Base-by-base conservation (phyloP, 805 yeast species). In the Candida ortonii region DNA sequence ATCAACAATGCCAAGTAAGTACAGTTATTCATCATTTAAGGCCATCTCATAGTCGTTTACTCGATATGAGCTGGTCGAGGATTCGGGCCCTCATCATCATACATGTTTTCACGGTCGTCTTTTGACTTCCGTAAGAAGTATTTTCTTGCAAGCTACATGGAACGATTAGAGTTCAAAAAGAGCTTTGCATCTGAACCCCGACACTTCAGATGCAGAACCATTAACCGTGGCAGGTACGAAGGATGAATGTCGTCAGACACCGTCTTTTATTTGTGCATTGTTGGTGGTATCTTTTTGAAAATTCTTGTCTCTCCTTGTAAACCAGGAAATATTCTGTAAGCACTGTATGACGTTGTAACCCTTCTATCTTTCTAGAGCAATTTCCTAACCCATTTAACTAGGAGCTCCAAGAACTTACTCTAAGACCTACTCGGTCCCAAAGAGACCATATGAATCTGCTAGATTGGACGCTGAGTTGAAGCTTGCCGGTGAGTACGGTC, bases 351-450 rank as follows among this genome's bases (percentile, higher is more conserved):
- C 22, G 9, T 19, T 16, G 30, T 20, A 23, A 16, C 25, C 18
- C 25, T 33, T 21, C 13, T 7, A 23, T 33, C 20, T 34, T 7
- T 13, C 11, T 18, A 21, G 34, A 19, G 23, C 8, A 3, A 16
- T 18, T 30, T 39, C 41, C 52, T 49, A 49, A 49, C 52, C 38
- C 33, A 12, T 33, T 40, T 14, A 9, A 28, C 27, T 53, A 85
- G 95, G 95, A 78, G 96, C 96, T 62, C 97, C 98, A 78, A 85
- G 95, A 80, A 87, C 95, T 68, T 84, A 90, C 84, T 90, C 98
- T 62, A 93, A 93, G 88, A 93, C 99, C 66, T 93, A 86, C 87
- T 76, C 96, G 67, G 96, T 90, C 68, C 99, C 99, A 78, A 88
- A 86, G 83, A 87, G 95, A 73, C 97, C 97, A 55, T 93, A 84